Conservation (phyloP, 495 filamentous ascomycete species). For the Elaphomyces granulatus region DNA sequence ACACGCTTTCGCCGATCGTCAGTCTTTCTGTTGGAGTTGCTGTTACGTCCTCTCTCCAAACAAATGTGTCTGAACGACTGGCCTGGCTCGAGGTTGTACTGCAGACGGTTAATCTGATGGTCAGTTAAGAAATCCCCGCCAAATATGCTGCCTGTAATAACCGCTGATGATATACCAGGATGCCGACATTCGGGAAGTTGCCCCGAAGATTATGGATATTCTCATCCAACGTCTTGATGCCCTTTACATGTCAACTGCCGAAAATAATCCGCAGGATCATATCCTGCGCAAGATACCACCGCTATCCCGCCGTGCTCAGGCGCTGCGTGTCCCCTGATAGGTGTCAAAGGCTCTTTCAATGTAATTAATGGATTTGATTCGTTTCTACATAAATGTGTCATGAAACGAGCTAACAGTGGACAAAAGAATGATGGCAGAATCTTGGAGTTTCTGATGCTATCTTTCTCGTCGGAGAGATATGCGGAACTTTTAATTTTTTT, state of each 20-base stretch:
- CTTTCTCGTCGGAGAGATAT: no score
- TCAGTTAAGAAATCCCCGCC: conserved; percentile 17
- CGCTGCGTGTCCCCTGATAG: conserved; percentile 22
- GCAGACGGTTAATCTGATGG: conserved; percentile 32
- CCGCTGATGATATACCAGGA: conserved; percentile 2
- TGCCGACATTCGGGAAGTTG: conserved; percentile 55
- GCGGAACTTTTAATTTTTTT: no score
- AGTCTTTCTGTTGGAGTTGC: conserved; percentile 72
- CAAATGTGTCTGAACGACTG: conserved; percentile 51
- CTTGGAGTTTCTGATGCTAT: no score
- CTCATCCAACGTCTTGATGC: conserved; percentile 55
- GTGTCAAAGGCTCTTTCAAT: no score
- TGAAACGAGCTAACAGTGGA: no score
- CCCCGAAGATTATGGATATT: conserved; percentile 49
- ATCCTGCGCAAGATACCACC: conserved; percentile 47
- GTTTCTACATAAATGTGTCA: no score
- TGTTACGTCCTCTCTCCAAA: conserved; percentile 55
- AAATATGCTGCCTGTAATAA: not conserved
- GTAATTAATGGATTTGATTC: no score
- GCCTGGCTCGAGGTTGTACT: conserved; percentile 67
- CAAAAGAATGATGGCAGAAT: no score
- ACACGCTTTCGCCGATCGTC: conserved; percentile 54
- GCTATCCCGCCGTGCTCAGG: conserved; percentile 39
- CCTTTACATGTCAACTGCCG: conserved; percentile 53
- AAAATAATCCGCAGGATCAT: conserved; percentile 44